These are phyloP conservation scores for Cladosporium cucumerinum DNA, from an alignment of 2,329 filamentous ascomycete species.

Conservation along the genomic window DNA sequence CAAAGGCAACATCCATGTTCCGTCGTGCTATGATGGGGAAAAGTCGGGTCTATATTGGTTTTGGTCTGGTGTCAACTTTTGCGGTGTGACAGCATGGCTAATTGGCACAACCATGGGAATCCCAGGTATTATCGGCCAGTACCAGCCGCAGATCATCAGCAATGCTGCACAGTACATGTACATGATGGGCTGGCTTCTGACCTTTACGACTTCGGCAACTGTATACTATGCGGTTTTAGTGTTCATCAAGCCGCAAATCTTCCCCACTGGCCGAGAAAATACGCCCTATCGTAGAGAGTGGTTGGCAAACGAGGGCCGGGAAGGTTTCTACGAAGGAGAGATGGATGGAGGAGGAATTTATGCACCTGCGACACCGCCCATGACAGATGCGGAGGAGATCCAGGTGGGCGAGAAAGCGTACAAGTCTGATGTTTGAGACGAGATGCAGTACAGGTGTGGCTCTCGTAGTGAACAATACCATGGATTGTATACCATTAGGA, in stretches of 20 bases:
- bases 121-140: conserved; percentile 17
- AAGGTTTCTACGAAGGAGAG: conserved; percentile 17
- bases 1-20: conserved; percentile 43
- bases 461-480: background rate
- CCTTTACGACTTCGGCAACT: conserved; percentile 12
- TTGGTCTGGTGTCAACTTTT: conserved; percentile 11
- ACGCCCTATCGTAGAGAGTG: conserved; percentile 15
- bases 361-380: conserved; percentile 17
- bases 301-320: conserved; percentile 16
- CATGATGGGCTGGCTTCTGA: conserved; percentile 16
- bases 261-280: conserved; percentile 11
- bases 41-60: conserved; percentile 15
- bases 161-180: conserved; percentile 14
- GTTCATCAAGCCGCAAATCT: conserved; percentile 16
- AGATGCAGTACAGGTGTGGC: background rate
- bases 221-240: conserved; percentile 7
- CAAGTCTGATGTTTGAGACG: background rate
- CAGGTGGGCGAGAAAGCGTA: conserved; percentile 7
- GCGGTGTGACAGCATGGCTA: conserved; percentile 15
- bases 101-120: conserved; percentile 17
- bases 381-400: conserved; percentile 8
- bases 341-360: conserved; percentile 6
- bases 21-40: conserved; percentile 34
- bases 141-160: conserved; percentile 17
- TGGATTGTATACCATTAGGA: background rate